Evolutionary conservation across 495 filamentous ascomycete genomes (phyloP).

Genomic region (Aspergillus steynii): DNA sequence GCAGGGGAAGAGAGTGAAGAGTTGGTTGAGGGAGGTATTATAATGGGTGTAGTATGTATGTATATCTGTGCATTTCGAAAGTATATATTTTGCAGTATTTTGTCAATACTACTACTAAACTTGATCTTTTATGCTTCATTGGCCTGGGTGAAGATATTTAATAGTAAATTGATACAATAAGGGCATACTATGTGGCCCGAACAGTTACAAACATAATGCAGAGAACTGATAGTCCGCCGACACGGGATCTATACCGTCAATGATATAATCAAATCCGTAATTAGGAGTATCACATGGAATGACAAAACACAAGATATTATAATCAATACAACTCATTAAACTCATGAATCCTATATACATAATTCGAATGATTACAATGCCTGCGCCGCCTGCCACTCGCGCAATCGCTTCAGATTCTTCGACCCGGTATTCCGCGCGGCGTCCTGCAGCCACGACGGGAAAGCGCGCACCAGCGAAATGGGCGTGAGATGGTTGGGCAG

Average conservation of each 20-base stretch:
- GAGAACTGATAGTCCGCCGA: too few relatives aligned
- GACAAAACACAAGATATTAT: neutral
- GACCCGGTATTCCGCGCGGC: slow-evolving; percentile 30
- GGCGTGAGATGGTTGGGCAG: slow-evolving; percentile 26
- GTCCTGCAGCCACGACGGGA: slow-evolving; percentile 47
- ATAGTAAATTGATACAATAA: too few relatives aligned
- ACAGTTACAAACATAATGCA: too few relatives aligned
- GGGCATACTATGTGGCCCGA: too few relatives aligned
- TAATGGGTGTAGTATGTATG: neutral
- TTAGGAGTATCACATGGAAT: neutral
- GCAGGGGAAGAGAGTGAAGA: slow-evolving; percentile 39
- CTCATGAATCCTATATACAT: neutral
- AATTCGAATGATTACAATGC: neutral
- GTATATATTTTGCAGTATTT: too few relatives aligned
- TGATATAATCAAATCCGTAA: too few relatives aligned
- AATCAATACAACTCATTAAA: neutral
- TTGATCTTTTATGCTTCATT: too few relatives aligned
- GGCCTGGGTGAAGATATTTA: too few relatives aligned
- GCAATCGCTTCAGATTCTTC: slow-evolving; percentile 20
- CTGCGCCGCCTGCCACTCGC: slow-evolving; percentile 11
- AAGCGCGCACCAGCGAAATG: slow-evolving; percentile 33
- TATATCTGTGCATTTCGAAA: neutral
- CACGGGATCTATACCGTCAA: too few relatives aligned
- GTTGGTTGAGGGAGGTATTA: slow-evolving; percentile 30
- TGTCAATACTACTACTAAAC: too few relatives aligned